Conservation (phyloP, 2,329 filamentous ascomycete species). For the Colletotrichum chrysophilum region DNA sequence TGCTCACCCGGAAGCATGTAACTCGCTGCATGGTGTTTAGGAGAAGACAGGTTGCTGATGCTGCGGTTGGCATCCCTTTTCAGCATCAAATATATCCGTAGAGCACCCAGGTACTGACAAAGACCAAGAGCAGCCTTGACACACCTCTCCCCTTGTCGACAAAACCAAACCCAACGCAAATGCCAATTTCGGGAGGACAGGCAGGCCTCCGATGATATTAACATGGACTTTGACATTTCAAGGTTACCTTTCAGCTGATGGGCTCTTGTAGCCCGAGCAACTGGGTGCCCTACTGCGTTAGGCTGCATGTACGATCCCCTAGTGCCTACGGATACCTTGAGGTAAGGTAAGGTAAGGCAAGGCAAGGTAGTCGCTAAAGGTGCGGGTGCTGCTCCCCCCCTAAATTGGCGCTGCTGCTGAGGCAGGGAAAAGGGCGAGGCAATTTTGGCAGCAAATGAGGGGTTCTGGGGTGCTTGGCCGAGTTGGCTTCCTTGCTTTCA, state of each 20-base stretch:
- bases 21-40: neutral
- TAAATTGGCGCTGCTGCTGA: neutral
- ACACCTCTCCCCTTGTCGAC: neutral
- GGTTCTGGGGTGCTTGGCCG: neutral
- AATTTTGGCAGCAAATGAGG: neutral
- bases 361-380: neutral
- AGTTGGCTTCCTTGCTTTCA: conserved; percentile 1
- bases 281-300: neutral
- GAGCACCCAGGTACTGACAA: neutral
- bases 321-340: too few species aligned
- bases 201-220: neutral
- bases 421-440: neutral
- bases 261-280: neutral
- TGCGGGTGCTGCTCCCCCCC: neutral
- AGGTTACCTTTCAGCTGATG: neutral
- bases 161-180: neutral
- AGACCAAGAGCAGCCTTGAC: neutral
- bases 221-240: neutral
- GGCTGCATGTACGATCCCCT: neutral
- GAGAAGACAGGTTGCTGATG: neutral
- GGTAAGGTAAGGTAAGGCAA: too few species aligned
- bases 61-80: neutral
- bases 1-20: neutral
- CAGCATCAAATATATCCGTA: neutral
- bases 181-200: neutral